Evolutionary conservation across 2,329 filamentous ascomycete genomes (phyloP).

Genomic region (Colletotrichum trifolii): DNA sequence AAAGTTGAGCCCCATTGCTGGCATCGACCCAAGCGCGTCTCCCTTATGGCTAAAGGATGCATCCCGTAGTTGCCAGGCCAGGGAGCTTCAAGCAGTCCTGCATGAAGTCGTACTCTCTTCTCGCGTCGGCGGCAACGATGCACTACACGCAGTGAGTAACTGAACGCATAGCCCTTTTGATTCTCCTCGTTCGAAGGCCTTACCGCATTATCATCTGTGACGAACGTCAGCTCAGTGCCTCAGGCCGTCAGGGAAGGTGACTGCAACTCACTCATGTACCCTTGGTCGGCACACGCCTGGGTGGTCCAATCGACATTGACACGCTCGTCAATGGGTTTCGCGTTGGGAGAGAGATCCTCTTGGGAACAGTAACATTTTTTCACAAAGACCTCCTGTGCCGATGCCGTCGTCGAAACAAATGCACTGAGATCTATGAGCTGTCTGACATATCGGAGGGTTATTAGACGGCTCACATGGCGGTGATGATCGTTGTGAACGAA

Average conservation of each 20-base stretch:
- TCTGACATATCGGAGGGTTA: neutral
- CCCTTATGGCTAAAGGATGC: neutral
- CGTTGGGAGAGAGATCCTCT: too few species aligned
- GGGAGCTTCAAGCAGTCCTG: neutral
- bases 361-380: neutral
- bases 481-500: too few species aligned
- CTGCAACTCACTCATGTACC: constrained; percentile 2
- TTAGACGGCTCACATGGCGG: neutral
- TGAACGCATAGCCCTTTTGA: too few species aligned
- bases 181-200: too few species aligned
- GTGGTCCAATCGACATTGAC: neutral
- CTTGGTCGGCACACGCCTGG: neutral
- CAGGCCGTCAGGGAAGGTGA: neutral
- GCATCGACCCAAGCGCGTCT: too few species aligned
- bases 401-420: neutral
- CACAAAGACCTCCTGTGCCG: neutral
- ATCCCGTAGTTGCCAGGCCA: neutral
- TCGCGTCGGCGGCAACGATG: neutral
- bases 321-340: neutral
- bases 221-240: too few species aligned
- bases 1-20: too few species aligned
- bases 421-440: neutral
- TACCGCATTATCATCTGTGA: too few species aligned
- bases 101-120: neutral
- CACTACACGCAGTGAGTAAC: neutral